Percentiles rank a stretch among this genome's conserved stretches.
These are phyloP conservation scores for Neonectria punicea DNA, from an alignment of 2,329 filamentous ascomycete genomes.

Conservation along the genomic window DNA sequence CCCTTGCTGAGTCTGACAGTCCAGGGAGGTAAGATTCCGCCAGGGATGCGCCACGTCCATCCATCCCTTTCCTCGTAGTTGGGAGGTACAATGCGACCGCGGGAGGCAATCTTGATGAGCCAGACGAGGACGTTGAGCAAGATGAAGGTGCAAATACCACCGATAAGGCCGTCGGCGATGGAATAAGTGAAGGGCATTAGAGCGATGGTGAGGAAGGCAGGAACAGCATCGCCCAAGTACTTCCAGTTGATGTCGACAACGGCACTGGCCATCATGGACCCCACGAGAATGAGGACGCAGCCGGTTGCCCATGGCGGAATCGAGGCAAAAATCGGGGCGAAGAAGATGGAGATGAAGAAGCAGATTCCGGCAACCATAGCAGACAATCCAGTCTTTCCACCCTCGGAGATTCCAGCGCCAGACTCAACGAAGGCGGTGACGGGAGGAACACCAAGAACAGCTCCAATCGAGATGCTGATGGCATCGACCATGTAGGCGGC, in stretches of 20 bases:
- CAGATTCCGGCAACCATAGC: conserved; percentile 81
- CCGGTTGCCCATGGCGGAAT: conserved; percentile 92
- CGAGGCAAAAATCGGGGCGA: conserved; percentile 89
- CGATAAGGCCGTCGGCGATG: conserved; percentile 88
- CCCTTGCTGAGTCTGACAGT: conserved; percentile 70
- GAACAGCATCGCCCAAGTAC: conserved; percentile 85
- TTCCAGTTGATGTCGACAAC: conserved; percentile 89
- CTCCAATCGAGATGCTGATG: conserved; percentile 79
- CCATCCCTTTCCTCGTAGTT: conserved; percentile 82
- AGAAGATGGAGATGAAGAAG: conserved; percentile 90
- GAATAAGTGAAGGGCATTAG: conserved; percentile 93
- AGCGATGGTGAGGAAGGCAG: conserved; percentile 84
- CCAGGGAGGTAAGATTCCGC: conserved; percentile 82
- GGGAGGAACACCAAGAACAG: conserved; percentile 80
- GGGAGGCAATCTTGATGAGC: conserved; percentile 72
- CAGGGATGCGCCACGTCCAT: conserved; percentile 82
- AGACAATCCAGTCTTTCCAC: conserved; percentile 86
- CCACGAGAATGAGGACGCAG: conserved; percentile 87
- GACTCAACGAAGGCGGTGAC: conserved; percentile 90
- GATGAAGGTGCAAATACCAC: conserved; percentile 80
- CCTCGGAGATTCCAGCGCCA: conserved; percentile 90
- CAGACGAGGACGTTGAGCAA: conserved; percentile 78
- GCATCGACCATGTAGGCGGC: conserved; percentile 88
- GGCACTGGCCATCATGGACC: conserved; percentile 85
- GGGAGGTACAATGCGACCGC: conserved; percentile 76